These are phyloP conservation scores for Septoria linicola DNA, from an alignment of 2,329 filamentous ascomycete genomes.

Conservation along the genomic window DNA sequence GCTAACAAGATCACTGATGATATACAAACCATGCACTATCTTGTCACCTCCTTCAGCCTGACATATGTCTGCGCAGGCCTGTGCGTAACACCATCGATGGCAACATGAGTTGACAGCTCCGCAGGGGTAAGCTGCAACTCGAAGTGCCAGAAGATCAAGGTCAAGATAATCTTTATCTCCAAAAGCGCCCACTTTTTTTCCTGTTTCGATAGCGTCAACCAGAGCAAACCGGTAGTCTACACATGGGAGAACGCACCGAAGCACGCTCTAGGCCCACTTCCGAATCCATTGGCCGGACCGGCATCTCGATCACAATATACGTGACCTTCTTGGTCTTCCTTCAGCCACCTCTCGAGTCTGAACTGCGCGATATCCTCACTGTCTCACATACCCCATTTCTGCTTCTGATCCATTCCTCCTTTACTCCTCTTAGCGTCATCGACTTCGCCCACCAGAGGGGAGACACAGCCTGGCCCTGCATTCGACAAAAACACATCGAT, in stretches of 20 bases:
- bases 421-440: slow-evolving; percentile 1
- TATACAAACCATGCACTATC: neutral
- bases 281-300: slow-evolving; percentile 5
- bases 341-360: slow-evolving; percentile 9
- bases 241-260: slow-evolving; percentile 14
- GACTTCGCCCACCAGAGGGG: neutral
- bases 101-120: slow-evolving; percentile 27
- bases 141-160: slow-evolving; percentile 26
- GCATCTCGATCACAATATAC: neutral
- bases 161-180: slow-evolving; percentile 12
- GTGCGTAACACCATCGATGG: slow-evolving; percentile 34
- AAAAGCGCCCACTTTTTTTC: slow-evolving; percentile 13
- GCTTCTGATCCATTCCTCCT: neutral
- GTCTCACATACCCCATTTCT: slow-evolving; percentile 9
- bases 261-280: slow-evolving; percentile 13
- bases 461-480: slow-evolving; percentile 1
- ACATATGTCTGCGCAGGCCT: slow-evolving; percentile 34
- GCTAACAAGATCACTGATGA: too few relatives aligned
- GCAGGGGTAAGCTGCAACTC: slow-evolving; percentile 29
- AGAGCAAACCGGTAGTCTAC: too few relatives aligned
- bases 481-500: slow-evolving; percentile 9
- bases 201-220: neutral
- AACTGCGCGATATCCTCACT: slow-evolving; percentile 1
- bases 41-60: slow-evolving; percentile 3
- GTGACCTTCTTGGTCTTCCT: neutral